phyloP scores from a whole-genome alignment of 2,329 filamentous ascomycete species.

The Penicillium sp. region DNA sequence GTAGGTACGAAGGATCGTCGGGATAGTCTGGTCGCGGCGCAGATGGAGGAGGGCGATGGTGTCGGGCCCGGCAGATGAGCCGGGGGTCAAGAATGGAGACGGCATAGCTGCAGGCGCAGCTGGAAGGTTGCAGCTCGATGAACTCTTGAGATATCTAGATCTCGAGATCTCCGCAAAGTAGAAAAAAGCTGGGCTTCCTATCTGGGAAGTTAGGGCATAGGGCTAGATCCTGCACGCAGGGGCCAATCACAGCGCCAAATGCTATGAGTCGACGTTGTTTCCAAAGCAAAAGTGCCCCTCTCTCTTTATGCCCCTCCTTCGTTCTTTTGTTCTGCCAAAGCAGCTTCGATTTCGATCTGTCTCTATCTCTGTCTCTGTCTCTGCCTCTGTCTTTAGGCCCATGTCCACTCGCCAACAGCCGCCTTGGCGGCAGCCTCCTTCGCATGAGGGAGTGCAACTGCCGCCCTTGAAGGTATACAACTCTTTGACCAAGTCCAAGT shows the following conservation, averaged over 20 bases:
- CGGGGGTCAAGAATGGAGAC: slow-evolving; percentile 77
- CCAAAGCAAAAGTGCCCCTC: slow-evolving; percentile 1
- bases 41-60: slow-evolving; percentile 80
- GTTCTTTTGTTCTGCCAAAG: slow-evolving; percentile 20
- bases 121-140: not conserved
- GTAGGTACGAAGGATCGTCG: slow-evolving; percentile 63
- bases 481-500: slow-evolving; percentile 69
- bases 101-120: slow-evolving; percentile 28
- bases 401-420: slow-evolving; percentile 43
- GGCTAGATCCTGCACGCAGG: slow-evolving; percentile 11
- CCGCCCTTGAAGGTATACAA: slow-evolving; percentile 72
- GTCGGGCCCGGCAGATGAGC: slow-evolving; percentile 57
- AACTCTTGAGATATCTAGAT: not conserved
- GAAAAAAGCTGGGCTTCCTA: slow-evolving; percentile 19
- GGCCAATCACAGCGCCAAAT: slow-evolving; percentile 22
- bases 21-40: slow-evolving; percentile 77
- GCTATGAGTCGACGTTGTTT: slow-evolving; percentile 11
- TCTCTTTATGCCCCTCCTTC: slow-evolving; percentile 19
- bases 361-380: not conserved
- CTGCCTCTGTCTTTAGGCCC: slow-evolving; percentile 16
- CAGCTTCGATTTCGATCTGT: slow-evolving; percentile 20
- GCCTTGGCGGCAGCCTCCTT: slow-evolving; percentile 41
- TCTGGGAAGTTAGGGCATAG: slow-evolving; percentile 25
- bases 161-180: slow-evolving; percentile 10
- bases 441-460: slow-evolving; percentile 33